Evolutionary conservation across 1,284 basidiomycete genomes (phyloP).

Genomic region (Acaromyces ingoldii): DNA sequence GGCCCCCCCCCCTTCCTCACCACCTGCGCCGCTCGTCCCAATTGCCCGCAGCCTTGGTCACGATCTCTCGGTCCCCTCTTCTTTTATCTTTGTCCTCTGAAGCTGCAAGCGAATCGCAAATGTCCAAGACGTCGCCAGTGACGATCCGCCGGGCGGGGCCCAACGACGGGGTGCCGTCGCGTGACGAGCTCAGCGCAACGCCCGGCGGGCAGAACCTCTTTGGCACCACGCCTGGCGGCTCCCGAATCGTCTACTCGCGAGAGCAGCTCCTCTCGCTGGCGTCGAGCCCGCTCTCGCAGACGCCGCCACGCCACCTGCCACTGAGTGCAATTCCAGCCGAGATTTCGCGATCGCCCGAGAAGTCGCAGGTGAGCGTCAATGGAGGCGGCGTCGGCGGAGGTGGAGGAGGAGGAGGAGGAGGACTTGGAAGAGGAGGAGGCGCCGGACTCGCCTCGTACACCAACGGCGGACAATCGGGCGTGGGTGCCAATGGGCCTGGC

Average conservation of each 20-base stretch:
- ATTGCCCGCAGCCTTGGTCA: too few species aligned
- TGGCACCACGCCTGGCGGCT: constrained; percentile 29
- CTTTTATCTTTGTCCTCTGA: too few species aligned
- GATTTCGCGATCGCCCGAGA: constrained; percentile 14
- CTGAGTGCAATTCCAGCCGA: constrained; percentile 6
- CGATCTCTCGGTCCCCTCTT: too few species aligned
- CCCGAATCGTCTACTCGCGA: constrained; percentile 33
- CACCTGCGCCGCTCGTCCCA: too few species aligned
- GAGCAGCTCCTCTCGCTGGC: constrained; percentile 34
- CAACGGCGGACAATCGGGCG: too few species aligned
- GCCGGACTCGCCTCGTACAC: too few species aligned
- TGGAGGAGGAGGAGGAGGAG: background rate
- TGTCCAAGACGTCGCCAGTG: constrained; percentile 1
- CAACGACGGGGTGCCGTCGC: background rate
- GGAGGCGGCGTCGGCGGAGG: background rate
- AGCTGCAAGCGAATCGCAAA: too few species aligned
- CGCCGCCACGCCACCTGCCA: constrained; percentile 7
- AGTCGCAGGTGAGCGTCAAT: too few species aligned
- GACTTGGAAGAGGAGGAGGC: background rate
- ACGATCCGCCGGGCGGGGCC: background rate
- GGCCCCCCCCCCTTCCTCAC: too few species aligned
- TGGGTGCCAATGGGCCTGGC: too few species aligned
- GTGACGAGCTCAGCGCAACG: background rate
- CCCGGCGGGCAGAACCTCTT: constrained; percentile 13
- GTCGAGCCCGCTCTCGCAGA: constrained; percentile 20